phyloP scores from a whole-genome alignment of 176 grass and related monocot genomes.

The Rhynchospora tenuis region DNA sequence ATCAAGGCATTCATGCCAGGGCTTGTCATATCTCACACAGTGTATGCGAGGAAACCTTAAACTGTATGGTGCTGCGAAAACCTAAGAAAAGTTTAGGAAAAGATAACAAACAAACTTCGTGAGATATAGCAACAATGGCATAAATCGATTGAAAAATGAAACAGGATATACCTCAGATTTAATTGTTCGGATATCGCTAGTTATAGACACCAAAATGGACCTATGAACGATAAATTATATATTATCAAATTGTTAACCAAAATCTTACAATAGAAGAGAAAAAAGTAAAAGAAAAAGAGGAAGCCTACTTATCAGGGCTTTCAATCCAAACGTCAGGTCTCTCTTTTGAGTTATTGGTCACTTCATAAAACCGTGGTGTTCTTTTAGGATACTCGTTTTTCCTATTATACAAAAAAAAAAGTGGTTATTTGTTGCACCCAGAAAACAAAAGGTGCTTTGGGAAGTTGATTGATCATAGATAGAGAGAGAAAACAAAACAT shows the following conservation, averaged over 20 bases:
- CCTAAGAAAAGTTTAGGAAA: slow-evolving; percentile 43
- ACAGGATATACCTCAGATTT: slow-evolving; percentile 73
- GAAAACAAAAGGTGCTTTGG: not conserved
- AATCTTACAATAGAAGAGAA: slow-evolving; percentile 21
- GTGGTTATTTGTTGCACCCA: not conserved
- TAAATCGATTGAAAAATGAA: slow-evolving; percentile 12
- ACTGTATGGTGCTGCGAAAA: slow-evolving; percentile 79
- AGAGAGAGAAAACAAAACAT: slow-evolving; percentile 27
- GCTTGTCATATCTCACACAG: slow-evolving; percentile 83
- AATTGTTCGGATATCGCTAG: slow-evolving; percentile 92
- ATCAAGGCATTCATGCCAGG: slow-evolving; percentile 96
- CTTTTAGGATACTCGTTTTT: slow-evolving; percentile 88
- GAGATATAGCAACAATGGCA: slow-evolving; percentile 15
- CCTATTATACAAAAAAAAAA: slow-evolving; percentile 29
- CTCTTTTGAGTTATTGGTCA: slow-evolving; percentile 97
- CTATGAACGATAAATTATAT: slow-evolving; percentile 41
- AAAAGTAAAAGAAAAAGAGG: slow-evolving; percentile 24
- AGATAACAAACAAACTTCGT: slow-evolving; percentile 13
- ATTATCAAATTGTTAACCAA: slow-evolving; percentile 5
- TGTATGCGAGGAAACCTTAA: slow-evolving; percentile 92
- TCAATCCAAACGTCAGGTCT: slow-evolving; percentile 99
- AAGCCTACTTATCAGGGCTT: slow-evolving; percentile 80
- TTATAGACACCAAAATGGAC: slow-evolving; percentile 87
- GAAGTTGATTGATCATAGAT: not conserved
- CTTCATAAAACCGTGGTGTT: slow-evolving; percentile 75